These are phyloP conservation scores for Petunia secreta DNA, from an alignment of 257 asterid genomes.

Conservation along the genomic window DNA sequence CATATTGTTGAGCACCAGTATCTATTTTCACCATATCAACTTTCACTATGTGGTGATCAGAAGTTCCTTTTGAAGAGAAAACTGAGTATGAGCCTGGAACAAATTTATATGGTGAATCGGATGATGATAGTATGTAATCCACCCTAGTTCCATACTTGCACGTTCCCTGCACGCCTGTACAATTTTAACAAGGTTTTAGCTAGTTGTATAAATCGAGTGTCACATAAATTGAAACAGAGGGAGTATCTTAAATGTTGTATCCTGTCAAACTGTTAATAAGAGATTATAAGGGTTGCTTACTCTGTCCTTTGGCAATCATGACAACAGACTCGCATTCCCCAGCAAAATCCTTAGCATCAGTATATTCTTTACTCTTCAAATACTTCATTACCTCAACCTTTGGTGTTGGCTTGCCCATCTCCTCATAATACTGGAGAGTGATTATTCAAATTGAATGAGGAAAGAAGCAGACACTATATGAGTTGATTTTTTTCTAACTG, in stretches of 20 bases:
- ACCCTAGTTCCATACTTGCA: slow-evolving; percentile 95
- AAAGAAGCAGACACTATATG: slow-evolving; percentile 9
- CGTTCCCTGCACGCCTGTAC: slow-evolving; percentile 91
- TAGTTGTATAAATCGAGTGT: neutral
- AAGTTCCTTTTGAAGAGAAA: slow-evolving; percentile 90
- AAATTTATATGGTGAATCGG: slow-evolving; percentile 65
- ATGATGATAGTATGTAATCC: slow-evolving; percentile 74
- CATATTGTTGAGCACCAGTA: slow-evolving; percentile 34
- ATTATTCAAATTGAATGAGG: neutral
- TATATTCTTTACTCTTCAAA: slow-evolving; percentile 65
- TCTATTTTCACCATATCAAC: slow-evolving; percentile 67
- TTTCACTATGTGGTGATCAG: slow-evolving; percentile 96
- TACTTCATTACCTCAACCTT: slow-evolving; percentile 80
- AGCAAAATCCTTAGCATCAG: slow-evolving; percentile 82
- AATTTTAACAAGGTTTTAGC: slow-evolving; percentile 3
- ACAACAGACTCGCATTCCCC: slow-evolving; percentile 97
- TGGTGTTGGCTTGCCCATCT: slow-evolving; percentile 91
- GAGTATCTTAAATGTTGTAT: neutral
- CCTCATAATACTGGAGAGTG: slow-evolving; percentile 73
- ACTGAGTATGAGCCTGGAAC: slow-evolving; percentile 92
- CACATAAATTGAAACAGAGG: neutral
- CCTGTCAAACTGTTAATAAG: neutral
- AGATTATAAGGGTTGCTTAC: slow-evolving; percentile 41
- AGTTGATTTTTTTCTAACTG: neutral
- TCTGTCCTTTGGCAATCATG: slow-evolving; percentile 96